Evolutionary conservation across 2,329 filamentous ascomycete genomes (phyloP), one percentile per base, ranked within the genome.

Genomic region (Monosporascus sp.): DNA sequence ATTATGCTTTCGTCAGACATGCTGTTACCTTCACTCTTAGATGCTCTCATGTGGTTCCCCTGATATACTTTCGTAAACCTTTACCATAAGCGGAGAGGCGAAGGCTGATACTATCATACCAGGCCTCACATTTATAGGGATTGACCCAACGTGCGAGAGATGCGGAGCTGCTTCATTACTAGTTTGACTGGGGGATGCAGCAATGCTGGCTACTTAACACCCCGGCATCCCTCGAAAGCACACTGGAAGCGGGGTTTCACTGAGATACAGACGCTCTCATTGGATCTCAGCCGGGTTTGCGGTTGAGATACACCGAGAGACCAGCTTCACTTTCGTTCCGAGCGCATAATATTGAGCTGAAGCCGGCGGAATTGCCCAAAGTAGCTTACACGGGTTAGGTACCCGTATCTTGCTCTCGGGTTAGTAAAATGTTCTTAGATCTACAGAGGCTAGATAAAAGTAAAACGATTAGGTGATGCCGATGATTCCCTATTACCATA

Each of bases 61-160:
- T 14, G 31, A 35, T 5, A 5, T 8, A 35, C 31, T 46, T 48
- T n/a, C 15, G 15, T 20, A 7, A 8, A 8, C 17, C 15, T n/a
- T 15, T 18, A 45, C 38, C 18, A 3, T 8, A 1, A 25, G 14
- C 3, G 25, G 18, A 8, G 18, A 24, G 36, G 17, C 6, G 9
- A 5, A 20, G 18, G 27, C 22, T 50, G 17, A 48, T 17, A n/a
- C 3, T 15, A 18, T 43, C 20, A 27, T 7, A 14, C 3, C 15
- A 62, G 63, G 55, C 31, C 62, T 63, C 37, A 58, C 57, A 3
- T 65, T 62, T 38, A 65, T 65, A 20, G 62, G 60, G 5, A 63
- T 61, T 2, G 62, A 65, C 37, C 62, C 60, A 1, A 25, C 36
- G 15, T 54, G 61, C 25, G 52, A 52, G 5, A 50, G 54, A 8